These are phyloP conservation scores for Coprinopsis marcescibilis DNA, from an alignment of 768 basidiomycete genomes.

Conservation along the genomic window DNA sequence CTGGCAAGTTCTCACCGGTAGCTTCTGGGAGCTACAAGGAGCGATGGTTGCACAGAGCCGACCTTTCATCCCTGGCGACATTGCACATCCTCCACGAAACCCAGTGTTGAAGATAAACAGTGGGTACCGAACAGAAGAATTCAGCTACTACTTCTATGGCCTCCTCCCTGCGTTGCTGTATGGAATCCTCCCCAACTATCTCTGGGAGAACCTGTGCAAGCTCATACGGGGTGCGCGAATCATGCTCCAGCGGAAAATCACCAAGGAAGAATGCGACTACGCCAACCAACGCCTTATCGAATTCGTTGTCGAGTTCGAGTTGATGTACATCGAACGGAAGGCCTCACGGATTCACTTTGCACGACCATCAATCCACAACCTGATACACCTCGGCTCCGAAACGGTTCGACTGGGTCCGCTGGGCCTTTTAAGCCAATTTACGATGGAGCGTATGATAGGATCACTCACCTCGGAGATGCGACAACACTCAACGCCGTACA, in stretches of 20 bases:
- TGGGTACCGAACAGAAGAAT: constrained; percentile 36
- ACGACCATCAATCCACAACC: too few species aligned
- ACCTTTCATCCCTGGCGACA: constrained; percentile 20
- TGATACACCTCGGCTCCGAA: too few species aligned
- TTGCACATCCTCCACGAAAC: constrained; percentile 23
- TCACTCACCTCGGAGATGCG: too few species aligned
- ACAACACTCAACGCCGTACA: too few species aligned
- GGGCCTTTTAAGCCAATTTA: too few species aligned
- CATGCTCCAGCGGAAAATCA: constrained; percentile 19
- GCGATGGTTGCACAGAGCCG: constrained; percentile 17
- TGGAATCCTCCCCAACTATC: constrained; percentile 19
- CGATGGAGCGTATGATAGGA: too few species aligned
- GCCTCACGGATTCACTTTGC: constrained; percentile 1
- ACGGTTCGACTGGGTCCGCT: too few species aligned
- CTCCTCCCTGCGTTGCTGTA: constrained; percentile 27
- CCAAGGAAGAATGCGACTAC: constrained; percentile 11
- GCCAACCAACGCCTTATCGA: constrained; percentile 19
- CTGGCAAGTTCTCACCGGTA: constrained; percentile 25
- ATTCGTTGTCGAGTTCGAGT: constrained; percentile 4
- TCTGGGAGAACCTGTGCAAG: constrained; percentile 28
- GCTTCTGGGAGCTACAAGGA: constrained; percentile 32
- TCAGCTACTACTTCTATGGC: constrained; percentile 25
- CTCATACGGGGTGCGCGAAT: constrained; percentile 22
- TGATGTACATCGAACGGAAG: background rate
- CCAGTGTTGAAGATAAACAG: constrained; percentile 29